phyloP scores from a whole-genome alignment of 352 stramenopile species.

The Elongisporangium undulatum region DNA sequence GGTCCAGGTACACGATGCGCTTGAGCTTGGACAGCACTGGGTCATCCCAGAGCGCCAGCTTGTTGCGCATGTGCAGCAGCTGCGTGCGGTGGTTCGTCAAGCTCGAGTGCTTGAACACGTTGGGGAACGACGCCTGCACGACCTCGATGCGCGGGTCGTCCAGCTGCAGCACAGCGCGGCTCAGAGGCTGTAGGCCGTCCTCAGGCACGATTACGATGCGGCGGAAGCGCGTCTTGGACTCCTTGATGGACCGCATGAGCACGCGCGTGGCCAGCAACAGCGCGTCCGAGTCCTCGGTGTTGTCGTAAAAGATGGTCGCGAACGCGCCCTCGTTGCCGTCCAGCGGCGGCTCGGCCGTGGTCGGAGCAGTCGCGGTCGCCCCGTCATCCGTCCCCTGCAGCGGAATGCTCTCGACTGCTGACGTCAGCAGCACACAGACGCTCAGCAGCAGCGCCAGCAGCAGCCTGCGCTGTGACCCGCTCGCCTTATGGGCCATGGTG shows the following conservation, averaged over 20 bases:
- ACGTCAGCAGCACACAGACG: neutral
- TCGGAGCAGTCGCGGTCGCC: neutral
- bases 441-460: neutral
- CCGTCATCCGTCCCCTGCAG: neutral
- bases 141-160: constrained; percentile 70
- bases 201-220: constrained; percentile 66
- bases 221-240: constrained; percentile 61
- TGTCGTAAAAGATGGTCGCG: constrained; percentile 69
- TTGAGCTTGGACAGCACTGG: constrained; percentile 53
- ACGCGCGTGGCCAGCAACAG: constrained; percentile 61
- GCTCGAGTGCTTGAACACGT: constrained; percentile 57
- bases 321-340: constrained; percentile 40
- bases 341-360: constrained; percentile 2
- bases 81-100: constrained; percentile 64
- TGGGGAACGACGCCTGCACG: constrained; percentile 52
- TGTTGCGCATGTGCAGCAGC: constrained; percentile 81
- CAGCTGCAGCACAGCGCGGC: constrained; percentile 28
- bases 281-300: constrained; percentile 49
- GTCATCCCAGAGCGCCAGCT: constrained; percentile 78
- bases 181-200: constrained; percentile 43
- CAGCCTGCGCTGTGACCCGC: neutral
- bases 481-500: neutral
- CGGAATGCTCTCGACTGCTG: neutral
- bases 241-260: constrained; percentile 65
- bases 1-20: constrained; percentile 73